Evolutionary conservation across 352 stramenopile species (phyloP), one percentile per base, ranked within the genome.

Genomic region (Elongisporangium anandrum): DNA sequence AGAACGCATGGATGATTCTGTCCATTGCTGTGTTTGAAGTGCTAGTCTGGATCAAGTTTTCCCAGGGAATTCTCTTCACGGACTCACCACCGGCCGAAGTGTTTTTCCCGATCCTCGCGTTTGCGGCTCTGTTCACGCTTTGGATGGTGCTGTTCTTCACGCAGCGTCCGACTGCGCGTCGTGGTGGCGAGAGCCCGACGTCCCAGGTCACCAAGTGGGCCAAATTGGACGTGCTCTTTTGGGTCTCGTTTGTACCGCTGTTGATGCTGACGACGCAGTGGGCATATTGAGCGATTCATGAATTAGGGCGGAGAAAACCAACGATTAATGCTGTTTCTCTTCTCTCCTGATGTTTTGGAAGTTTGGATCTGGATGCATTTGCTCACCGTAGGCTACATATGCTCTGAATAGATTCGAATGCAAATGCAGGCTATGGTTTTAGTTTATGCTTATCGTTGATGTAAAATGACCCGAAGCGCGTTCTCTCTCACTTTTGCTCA

Each of bases 1-100:
- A 94, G 59, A 94, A 94, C 59, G 73, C 85, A 49, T 94, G 85
- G 85, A 89, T 94, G 78, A 81, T 92, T 41, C 62, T 90, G 38
- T 88, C 79, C 7, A 89, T 94, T 63, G 70, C 75, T 15, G 73
- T 75, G 15, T 90, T 94, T 57, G 85, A 94, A 63, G 73, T 90
- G 39, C 68, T 94, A 13, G 81, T 91, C 38, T 94, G 85, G 81
- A 66, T 94, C 64, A 92, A 92, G 65, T 94, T 94, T 50, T 88
- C 82, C 4, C 66, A 81, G 41, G 79, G 72, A 21, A 68, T 87
- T 45, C 59, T 90, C 48, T 90, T 90, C 57, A 87, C 63, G 13
- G 62, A 83, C 34, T 57, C 79, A 7, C 81, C 82, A 41, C 82
- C 85, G 17, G 52, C 55, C 5, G 56, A 87, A 29, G 85, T 94